Base-by-base conservation (phyloP, 2,329 filamentous ascomycete genomes). In the Septoria linicola region DNA sequence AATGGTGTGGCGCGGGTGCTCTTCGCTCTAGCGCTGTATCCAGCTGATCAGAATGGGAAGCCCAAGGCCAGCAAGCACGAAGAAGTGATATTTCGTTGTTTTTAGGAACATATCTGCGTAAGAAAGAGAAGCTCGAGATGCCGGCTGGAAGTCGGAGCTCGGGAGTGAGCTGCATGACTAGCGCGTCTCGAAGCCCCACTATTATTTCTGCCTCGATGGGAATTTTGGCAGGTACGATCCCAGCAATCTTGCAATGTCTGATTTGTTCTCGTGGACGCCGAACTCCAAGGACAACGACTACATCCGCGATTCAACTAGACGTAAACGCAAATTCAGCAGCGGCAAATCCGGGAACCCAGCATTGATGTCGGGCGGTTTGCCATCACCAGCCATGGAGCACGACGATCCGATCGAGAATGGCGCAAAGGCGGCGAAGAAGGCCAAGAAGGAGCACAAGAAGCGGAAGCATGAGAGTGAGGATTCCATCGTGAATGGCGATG, bases 361-460 rank as follows among this genome's bases (percentile, higher is more conserved):
- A 5, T 41, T 67, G n/a, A 68, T 68, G 66, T 67, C 65, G 25
- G 66, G 66, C 34, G 66, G 58, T 34, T 49, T 68, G 36, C 60
- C 63, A 8, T 62, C 63, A 44, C 66, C 62, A 5, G 60, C 57
- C 16, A 51, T 55, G 32, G 64, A 66, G 40, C 48, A 49, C 19
- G 55, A 60, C 8, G 55, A 56, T 19, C 47, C 56, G 43, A 50
- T 47, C 37, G 45, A 46, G 48, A 27, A 63, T 60, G 56, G 63
- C 60, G 53, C 47, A 16, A 44, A 43, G 17, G 14, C 51, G 16
- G 32, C 27, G n/a, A 64, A 65, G 52, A 63, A 62, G 54, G 54
- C 50, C n/a, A 66, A 66, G 62, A 63, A 64, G 56, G 63, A 64
- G 44, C 55, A 62, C 42, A 66, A 65, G 60, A 68, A 66, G 61